Evolutionary conservation across 768 basidiomycete genomes (phyloP).

Genomic region (Leccinum obscurum): DNA sequence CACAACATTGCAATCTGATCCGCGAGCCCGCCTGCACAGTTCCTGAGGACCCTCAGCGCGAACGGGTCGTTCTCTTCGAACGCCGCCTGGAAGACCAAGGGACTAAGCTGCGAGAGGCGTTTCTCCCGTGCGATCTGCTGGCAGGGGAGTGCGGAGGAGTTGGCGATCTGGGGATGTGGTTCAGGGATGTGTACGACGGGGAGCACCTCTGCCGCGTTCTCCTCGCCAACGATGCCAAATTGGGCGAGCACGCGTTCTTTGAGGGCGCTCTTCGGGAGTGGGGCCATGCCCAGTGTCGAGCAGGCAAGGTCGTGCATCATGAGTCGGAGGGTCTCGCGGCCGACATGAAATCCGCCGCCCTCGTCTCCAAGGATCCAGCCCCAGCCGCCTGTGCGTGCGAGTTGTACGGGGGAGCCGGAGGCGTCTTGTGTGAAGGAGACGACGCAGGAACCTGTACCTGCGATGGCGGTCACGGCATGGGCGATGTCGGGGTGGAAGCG

Average conservation of each 20-base stretch:
- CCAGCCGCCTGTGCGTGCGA: conserved; percentile 77
- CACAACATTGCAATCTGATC: conserved; percentile 54
- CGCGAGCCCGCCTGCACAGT: conserved; percentile 54
- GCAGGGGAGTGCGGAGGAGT: conserved; percentile 21
- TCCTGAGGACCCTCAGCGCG: conserved; percentile 57
- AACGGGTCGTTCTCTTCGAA: conserved; percentile 68
- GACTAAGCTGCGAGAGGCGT: conserved; percentile 70
- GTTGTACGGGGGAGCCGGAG: conserved; percentile 49
- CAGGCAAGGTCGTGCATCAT: conserved; percentile 58
- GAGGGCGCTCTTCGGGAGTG: conserved; percentile 34
- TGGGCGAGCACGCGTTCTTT: conserved; percentile 47
- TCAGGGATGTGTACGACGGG: conserved; percentile 65
- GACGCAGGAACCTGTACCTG: conserved; percentile 79
- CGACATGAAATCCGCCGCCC: conserved; percentile 80
- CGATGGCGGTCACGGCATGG: conserved; percentile 71
- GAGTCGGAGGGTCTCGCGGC: conserved; percentile 71
- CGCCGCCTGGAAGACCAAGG: conserved; percentile 76
- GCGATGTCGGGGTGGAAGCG: conserved; percentile 56
- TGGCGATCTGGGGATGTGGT: conserved; percentile 30
- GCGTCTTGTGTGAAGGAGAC: conserved; percentile 57
- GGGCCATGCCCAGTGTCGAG: conserved; percentile 38
- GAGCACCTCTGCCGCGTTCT: conserved; percentile 57
- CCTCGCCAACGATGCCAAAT: conserved; percentile 55
- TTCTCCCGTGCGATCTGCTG: conserved; percentile 57
- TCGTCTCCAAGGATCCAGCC: conserved; percentile 87